These are phyloP conservation scores for Microascus cirrosus DNA, from an alignment of 2,329 filamentous ascomycete species.

Conservation along the genomic window DNA sequence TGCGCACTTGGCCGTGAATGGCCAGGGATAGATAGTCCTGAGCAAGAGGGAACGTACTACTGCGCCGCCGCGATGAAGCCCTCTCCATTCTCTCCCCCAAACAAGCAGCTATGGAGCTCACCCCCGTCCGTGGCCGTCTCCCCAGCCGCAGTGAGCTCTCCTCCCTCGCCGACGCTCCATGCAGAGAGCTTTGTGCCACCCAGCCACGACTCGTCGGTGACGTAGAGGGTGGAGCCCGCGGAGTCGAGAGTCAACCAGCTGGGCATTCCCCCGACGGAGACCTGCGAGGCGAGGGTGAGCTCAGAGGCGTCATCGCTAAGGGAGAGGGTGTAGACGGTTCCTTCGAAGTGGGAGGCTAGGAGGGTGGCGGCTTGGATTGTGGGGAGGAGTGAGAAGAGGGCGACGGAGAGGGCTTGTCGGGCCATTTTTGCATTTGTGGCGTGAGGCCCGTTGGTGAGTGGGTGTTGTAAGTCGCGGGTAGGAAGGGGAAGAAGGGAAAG, in stretches of 20 bases:
- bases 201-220: slow-evolving; percentile 9
- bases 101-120: slow-evolving; percentile 28
- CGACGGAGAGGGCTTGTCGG: background rate
- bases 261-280: slow-evolving; percentile 7
- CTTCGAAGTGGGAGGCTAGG: slow-evolving; percentile 11
- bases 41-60: slow-evolving; percentile 31
- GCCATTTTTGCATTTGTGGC: too few species aligned
- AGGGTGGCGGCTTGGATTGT: slow-evolving; percentile 9
- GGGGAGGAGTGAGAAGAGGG: slow-evolving; percentile 6
- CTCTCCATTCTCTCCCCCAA: slow-evolving; percentile 22
- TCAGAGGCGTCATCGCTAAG: slow-evolving; percentile 6
- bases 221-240: slow-evolving; percentile 8
- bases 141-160: slow-evolving; percentile 17
- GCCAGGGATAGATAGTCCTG: too few species aligned
- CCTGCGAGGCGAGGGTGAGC: slow-evolving; percentile 8
- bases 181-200: slow-evolving; percentile 17
- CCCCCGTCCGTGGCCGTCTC: slow-evolving; percentile 21
- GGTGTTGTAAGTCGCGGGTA: background rate
- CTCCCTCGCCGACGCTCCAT: slow-evolving; percentile 19
- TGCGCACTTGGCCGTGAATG: background rate
- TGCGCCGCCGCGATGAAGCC: slow-evolving; percentile 29
- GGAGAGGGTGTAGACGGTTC: slow-evolving; percentile 9
- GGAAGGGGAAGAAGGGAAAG: background rate
- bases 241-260: slow-evolving; percentile 10
- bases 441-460: background rate